Evolutionary conservation across 1,284 basidiomycete species (phyloP).

Genomic region (Ustilago curta): DNA sequence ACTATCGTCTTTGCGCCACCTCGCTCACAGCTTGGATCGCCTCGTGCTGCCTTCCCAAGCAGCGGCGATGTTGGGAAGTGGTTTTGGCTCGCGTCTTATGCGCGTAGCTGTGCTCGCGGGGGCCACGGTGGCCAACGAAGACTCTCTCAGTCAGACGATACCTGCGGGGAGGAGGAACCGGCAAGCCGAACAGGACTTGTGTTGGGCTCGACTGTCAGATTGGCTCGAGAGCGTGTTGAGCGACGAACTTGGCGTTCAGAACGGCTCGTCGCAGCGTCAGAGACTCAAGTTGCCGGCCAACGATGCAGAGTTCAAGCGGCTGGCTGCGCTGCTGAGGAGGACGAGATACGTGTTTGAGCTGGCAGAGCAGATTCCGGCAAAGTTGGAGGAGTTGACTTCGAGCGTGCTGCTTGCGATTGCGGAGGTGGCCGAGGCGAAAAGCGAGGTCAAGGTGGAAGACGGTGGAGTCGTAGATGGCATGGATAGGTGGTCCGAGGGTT

Average conservation of each 20-base stretch:
- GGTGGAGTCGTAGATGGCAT: slow-evolving; percentile 8
- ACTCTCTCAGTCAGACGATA: slow-evolving; percentile 44
- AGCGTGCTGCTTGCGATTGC: slow-evolving; percentile 32
- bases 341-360: slow-evolving; percentile 32
- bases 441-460: neutral
- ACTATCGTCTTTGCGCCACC: slow-evolving; percentile 50
- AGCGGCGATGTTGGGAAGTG: slow-evolving; percentile 45
- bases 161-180: slow-evolving; percentile 23
- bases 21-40: slow-evolving; percentile 46
- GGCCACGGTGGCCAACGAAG: slow-evolving; percentile 46
- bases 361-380: slow-evolving; percentile 42
- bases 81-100: slow-evolving; percentile 43
- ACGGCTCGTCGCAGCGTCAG: slow-evolving; percentile 1
- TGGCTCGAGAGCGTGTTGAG: slow-evolving; percentile 52
- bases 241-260: slow-evolving; percentile 45
- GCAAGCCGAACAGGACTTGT: slow-evolving; percentile 41
- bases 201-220: slow-evolving; percentile 46
- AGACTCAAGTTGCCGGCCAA: slow-evolving; percentile 28
- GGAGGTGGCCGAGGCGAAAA: slow-evolving; percentile 8
- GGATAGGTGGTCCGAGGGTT: slow-evolving; percentile 27
- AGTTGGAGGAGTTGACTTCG: slow-evolving; percentile 26
- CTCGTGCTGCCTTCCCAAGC: slow-evolving; percentile 52
- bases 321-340: slow-evolving; percentile 23
- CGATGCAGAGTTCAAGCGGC: slow-evolving; percentile 31
- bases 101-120: slow-evolving; percentile 47